Percentiles rank a stretch among this genome's conserved stretches.
Conservation (phyloP, 1,284 basidiomycete genomes). For the Boletellus sp. region DNA sequence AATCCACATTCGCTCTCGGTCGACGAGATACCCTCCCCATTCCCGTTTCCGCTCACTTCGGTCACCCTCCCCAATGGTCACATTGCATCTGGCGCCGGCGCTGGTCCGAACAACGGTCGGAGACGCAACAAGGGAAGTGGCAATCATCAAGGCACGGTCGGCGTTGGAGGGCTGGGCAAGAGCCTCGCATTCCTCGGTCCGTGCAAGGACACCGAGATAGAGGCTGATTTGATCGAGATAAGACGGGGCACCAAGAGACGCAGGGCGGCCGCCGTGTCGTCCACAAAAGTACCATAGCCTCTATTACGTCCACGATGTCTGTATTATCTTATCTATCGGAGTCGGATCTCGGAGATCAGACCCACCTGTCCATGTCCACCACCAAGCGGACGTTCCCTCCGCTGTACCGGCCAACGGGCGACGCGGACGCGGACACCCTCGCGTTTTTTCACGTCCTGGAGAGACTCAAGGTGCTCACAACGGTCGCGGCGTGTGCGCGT, state of each 20-base stretch:
- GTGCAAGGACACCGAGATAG: constrained; percentile 65
- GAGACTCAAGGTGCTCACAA: constrained; percentile 67
- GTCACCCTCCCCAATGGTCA: constrained; percentile 31
- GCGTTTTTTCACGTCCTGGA: constrained; percentile 90
- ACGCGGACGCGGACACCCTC: constrained; percentile 63
- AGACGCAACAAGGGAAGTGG: constrained; percentile 58
- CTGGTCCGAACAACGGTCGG: constrained; percentile 41
- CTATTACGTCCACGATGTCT: constrained; percentile 5
- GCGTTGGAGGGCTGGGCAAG: constrained; percentile 63
- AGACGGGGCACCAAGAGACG: constrained; percentile 68
- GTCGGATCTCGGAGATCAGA: constrained; percentile 25
- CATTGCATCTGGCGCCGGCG: constrained; percentile 32
- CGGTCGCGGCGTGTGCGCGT: too few relatives aligned
- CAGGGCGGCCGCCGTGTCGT: constrained; percentile 45
- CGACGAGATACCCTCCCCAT: constrained; percentile 78
- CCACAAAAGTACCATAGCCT: constrained; percentile 27
- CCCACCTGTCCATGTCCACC: constrained; percentile 2
- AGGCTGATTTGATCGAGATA: constrained; percentile 72
- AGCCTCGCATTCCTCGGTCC: constrained; percentile 50
- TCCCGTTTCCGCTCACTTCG: constrained; percentile 70
- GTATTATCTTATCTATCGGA: constrained; percentile 33
- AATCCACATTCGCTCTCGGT: constrained; percentile 78
- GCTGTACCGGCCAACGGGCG: constrained; percentile 53
- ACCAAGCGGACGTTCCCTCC: constrained; percentile 46
- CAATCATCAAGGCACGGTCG: constrained; percentile 45